Percentiles rank a stretch among this genome's conserved stretches.
These are phyloP conservation scores for Nannizziopsis arthrosporioides DNA, from an alignment of 2,329 filamentous ascomycete genomes.

Conservation along the genomic window DNA sequence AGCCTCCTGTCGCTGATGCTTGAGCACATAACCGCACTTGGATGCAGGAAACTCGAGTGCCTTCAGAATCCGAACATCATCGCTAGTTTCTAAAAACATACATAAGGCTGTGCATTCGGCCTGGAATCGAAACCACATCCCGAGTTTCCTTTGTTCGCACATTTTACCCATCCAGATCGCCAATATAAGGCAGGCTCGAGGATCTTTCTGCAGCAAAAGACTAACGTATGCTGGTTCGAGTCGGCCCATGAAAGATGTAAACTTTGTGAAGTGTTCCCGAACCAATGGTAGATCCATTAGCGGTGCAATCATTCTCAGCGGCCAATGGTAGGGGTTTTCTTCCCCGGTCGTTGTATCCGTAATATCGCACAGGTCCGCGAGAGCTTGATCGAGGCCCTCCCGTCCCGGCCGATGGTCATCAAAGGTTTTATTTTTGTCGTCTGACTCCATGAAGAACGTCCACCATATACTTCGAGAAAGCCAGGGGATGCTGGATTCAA, in stretches of 20 bases:
- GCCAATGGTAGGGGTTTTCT: constrained; percentile 29
- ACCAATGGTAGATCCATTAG: constrained; percentile 23
- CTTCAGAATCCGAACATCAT: constrained; percentile 21
- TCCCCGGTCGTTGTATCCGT: constrained; percentile 20
- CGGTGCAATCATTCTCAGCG: constrained; percentile 25
- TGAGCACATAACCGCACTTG: constrained; percentile 24
- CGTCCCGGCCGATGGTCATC: constrained; percentile 23
- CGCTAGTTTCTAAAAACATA: constrained; percentile 26
- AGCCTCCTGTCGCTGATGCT: constrained; percentile 12
- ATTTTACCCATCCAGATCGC: constrained; percentile 27
- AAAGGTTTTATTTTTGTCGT: constrained; percentile 18
- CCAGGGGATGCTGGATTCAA: constrained; percentile 20
- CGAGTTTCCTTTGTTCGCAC: constrained; percentile 21
- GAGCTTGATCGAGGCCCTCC: constrained; percentile 21
- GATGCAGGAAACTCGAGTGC: constrained; percentile 27
- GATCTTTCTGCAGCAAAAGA: constrained; percentile 23
- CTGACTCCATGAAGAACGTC: constrained; percentile 22
- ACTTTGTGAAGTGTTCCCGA: constrained; percentile 19
- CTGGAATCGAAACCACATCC: constrained; percentile 22
- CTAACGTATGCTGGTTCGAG: constrained; percentile 23
- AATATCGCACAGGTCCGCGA: constrained; percentile 29
- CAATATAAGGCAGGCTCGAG: constrained; percentile 25
- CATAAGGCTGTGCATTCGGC: constrained; percentile 30
- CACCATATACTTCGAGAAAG: constrained; percentile 28
- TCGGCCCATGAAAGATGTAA: constrained; percentile 27